Conservation (phyloP, 805 yeast species). For the Pichia occidentalis region DNA sequence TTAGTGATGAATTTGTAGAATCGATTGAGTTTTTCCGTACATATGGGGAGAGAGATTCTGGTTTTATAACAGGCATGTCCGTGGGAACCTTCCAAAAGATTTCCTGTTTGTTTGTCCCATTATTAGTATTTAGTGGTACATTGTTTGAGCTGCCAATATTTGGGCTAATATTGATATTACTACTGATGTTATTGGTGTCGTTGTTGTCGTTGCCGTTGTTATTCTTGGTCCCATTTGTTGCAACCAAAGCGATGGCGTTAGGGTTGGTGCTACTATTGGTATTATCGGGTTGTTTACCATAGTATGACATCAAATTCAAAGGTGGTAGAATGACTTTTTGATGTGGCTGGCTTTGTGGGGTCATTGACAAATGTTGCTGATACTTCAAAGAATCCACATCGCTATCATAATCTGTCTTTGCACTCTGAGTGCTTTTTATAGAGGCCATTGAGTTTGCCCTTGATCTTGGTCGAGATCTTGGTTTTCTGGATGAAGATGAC, state of each 20-base stretch:
- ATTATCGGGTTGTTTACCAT: not conserved
- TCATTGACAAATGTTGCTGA: not conserved
- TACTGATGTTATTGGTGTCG: slow-evolving; percentile 15
- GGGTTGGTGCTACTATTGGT: slow-evolving; percentile 1
- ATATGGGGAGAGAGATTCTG: slow-evolving; percentile 13
- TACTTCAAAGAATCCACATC: not conserved
- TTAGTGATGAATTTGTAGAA: slow-evolving; percentile 36
- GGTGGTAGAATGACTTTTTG: slow-evolving; percentile 26
- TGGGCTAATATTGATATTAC: too few relatives aligned
- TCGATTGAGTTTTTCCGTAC: slow-evolving; percentile 39
- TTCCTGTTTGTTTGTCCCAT: too few relatives aligned
- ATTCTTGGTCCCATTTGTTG: too few relatives aligned
- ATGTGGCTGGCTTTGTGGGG: slow-evolving; percentile 4
- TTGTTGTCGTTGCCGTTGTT: slow-evolving; percentile 12
- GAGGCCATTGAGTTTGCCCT: slow-evolving; percentile 5
- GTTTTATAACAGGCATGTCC: slow-evolving; percentile 38
- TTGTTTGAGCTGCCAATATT: too few relatives aligned
- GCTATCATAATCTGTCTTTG: slow-evolving; percentile 3
- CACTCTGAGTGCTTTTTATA: slow-evolving; percentile 10
- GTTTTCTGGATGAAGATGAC: slow-evolving; percentile 7
- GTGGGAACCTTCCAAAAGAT: slow-evolving; percentile 58
- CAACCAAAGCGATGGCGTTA: too few relatives aligned
- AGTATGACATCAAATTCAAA: slow-evolving; percentile 14
- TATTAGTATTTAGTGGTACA: too few relatives aligned
- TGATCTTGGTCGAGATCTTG: slow-evolving; percentile 12